Evolutionary conservation across 306 rosid genomes (phyloP).

Genomic region (Herpetospermum pedunculosum): DNA sequence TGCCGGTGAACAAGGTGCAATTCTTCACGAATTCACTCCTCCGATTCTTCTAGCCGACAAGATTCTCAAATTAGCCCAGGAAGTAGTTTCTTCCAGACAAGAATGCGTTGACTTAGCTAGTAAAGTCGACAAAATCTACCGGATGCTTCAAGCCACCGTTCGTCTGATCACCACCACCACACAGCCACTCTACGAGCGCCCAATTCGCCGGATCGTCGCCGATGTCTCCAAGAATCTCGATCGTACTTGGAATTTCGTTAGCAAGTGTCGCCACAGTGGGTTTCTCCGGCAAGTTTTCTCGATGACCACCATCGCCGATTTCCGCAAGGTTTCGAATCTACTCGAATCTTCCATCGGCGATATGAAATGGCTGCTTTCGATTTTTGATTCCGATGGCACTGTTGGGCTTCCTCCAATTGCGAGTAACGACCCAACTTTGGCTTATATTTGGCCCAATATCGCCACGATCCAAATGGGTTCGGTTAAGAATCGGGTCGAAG

Average conservation of each 20-base stretch:
- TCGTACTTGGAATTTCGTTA: conserved; percentile 38
- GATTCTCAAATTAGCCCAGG: conserved; percentile 52
- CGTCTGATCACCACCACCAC: conserved; percentile 27
- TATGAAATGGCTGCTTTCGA: conserved; percentile 58
- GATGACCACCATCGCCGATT: conserved; percentile 53
- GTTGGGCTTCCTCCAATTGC: conserved; percentile 67
- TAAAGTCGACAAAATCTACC: conserved; percentile 47
- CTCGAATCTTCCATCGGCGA: conserved; percentile 68
- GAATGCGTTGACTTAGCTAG: conserved; percentile 47
- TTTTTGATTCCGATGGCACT: conserved; percentile 47
- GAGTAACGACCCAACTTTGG: conserved; percentile 63
- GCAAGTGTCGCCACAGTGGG: conserved; percentile 53
- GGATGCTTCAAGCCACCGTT: conserved; percentile 51
- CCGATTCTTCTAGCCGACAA: conserved; percentile 58
- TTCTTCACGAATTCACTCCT: conserved; percentile 37
- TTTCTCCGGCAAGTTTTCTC: conserved; percentile 63
- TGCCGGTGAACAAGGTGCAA: conserved; percentile 24
- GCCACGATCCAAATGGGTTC: conserved; percentile 68
- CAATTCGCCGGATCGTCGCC: conserved; percentile 53
- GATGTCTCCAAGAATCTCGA: conserved; percentile 55
- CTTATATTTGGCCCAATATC: conserved; percentile 69
- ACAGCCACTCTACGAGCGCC: conserved; percentile 53
- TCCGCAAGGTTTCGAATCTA: conserved; percentile 40
- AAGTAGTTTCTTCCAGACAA: conserved; percentile 44
- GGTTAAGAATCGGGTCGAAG: conserved; percentile 51